These are phyloP conservation scores for Hypoxylon fuscum DNA, from an alignment of 495 filamentous ascomycete genomes.

Conservation along the genomic window DNA sequence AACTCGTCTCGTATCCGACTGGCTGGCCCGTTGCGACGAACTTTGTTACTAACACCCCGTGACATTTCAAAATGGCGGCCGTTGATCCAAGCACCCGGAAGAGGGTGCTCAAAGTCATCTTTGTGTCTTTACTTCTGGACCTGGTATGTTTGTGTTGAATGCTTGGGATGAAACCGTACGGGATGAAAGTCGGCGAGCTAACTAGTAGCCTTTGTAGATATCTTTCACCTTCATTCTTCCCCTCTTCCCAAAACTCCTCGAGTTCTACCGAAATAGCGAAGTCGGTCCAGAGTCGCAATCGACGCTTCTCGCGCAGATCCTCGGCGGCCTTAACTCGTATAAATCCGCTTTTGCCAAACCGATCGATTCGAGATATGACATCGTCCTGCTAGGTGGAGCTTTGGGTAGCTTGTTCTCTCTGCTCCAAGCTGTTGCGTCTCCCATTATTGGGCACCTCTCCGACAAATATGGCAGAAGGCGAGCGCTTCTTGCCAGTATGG, in stretches of 20 bases:
- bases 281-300: constrained; percentile 61
- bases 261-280: constrained; percentile 88
- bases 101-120: constrained; percentile 80
- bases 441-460: constrained; percentile 86
- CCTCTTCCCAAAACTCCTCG: constrained; percentile 90
- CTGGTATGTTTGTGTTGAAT: constrained; percentile 53
- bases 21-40: constrained; percentile 36
- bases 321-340: constrained; percentile 89
- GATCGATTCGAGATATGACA: constrained; percentile 96
- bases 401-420: constrained; percentile 93
- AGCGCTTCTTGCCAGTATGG: constrained; percentile 91
- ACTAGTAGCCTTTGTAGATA: constrained; percentile 45
- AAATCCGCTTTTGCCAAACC: constrained; percentile 92
- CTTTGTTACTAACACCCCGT: constrained; percentile 2
- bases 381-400: constrained; percentile 94
- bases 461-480: constrained; percentile 89
- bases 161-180: no score
- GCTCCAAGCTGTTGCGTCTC: constrained; percentile 91
- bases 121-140: constrained; percentile 63
- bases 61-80: constrained; percentile 49
- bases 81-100: constrained; percentile 69
- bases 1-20: constrained; percentile 14
- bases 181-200: constrained; percentile 25
- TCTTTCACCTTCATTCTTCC: constrained; percentile 93
- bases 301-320: constrained; percentile 78